Percentiles rank a stretch among this genome's conserved stretches.
Evolutionary conservation across 2,329 filamentous ascomycete species (phyloP).

Genomic region (Xylariomycetidae sp.): DNA sequence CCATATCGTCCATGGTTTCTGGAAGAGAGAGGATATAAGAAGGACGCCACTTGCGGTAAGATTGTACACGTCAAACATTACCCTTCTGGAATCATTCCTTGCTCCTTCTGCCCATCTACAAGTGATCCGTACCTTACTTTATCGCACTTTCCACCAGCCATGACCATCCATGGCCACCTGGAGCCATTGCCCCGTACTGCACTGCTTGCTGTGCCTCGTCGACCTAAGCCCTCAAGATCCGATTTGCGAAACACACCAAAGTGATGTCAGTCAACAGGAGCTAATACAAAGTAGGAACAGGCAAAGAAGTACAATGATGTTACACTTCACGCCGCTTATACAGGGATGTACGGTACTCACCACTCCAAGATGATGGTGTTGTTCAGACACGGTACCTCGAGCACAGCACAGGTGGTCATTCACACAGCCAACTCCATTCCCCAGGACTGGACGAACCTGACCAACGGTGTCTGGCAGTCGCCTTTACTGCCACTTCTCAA

Average conservation of each 20-base stretch:
- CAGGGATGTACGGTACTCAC: slow-evolving; percentile 84
- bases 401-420: slow-evolving; percentile 71
- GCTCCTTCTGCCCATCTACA: background rate
- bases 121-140: background rate
- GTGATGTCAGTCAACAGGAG: no score
- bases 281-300: slow-evolving; percentile 42
- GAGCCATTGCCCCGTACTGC: no score
- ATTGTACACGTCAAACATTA: slow-evolving; percentile 1
- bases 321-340: slow-evolving; percentile 64
- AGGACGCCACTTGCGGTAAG: slow-evolving; percentile 52
- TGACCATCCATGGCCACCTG: no score
- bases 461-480: slow-evolving; percentile 75
- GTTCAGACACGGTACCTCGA: slow-evolving; percentile 70
- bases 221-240: no score
- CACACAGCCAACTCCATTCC: slow-evolving; percentile 91
- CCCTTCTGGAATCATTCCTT: background rate
- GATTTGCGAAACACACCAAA: no score
- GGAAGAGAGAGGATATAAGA: slow-evolving; percentile 60
- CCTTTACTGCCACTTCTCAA: slow-evolving; percentile 55
- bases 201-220: no score
- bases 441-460: slow-evolving; percentile 84
- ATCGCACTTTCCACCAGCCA: no score
- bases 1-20: slow-evolving; percentile 56
- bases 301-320: slow-evolving; percentile 61
- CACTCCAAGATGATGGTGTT: slow-evolving; percentile 85